Evolutionary conservation across 1,139 yeast species (phyloP), one percentile per base, ranked within the genome.

Genomic region (Kluyveromyces sp.): DNA sequence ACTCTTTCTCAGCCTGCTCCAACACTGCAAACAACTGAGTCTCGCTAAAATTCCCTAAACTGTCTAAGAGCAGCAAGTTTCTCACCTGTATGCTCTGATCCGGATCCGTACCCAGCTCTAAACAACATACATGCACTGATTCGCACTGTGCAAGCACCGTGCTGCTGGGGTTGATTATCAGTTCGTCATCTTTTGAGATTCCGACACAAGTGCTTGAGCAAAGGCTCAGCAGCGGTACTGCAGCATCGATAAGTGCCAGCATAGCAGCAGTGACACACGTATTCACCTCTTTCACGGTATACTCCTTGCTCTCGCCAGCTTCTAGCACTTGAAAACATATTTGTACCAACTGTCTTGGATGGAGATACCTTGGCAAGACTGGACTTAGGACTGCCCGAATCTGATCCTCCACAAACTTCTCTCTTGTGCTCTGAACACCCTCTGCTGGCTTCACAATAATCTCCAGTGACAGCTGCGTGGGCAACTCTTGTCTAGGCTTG

Each of bases 261-360:
- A 71, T 78, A 3, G 81, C 68, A 9, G 88, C 78, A 60, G 89
- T 89, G 38, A 89, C 71, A 13, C 85, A 80, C 1, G 83, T 78
- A 36, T 80, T 74, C 36, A 87, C 65, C 58, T 87, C 95, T 46
- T 76, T 70, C 41, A 70, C 53, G 20, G 49, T 51, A n/a, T 57
- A 47, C 7, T 56, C 64, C 29, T 67, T 65, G 45, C 74, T 78
- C 44, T 83, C 84, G 11, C 40, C 45, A 20, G 78, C 63, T 45
- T 82, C 78, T 41, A 87, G 64, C 41, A 88, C 71, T 63, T 92
- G 98, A n/a, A 85, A 79, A 22, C 85, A 92, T 3, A 92, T 72
- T 59, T 88, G 96, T 32, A 92, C 78, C 41, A 88, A 70, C 53
- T 87, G 88, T 47, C 96, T 73, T 0, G 98, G 96, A 58, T 84